Base-by-base conservation (phyloP, 1,284 basidiomycete species). In the Ustilago nuda region DNA sequence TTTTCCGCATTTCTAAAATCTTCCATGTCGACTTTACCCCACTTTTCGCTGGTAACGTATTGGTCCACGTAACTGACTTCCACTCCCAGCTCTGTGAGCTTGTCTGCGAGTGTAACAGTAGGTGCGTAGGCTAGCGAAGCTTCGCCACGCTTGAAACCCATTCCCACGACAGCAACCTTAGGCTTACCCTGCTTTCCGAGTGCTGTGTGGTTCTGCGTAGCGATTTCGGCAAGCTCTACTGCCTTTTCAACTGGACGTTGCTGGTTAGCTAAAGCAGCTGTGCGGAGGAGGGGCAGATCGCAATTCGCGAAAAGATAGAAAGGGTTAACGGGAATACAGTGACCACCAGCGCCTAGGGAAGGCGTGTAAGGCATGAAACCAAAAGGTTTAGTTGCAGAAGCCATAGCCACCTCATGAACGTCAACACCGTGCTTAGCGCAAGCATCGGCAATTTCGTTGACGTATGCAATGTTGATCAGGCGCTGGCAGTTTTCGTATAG, bases 371-470 rank as follows among this genome's bases (percentile, higher is more conserved):
- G 64, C 61, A 66, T 72, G 66, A 68, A 74, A 17, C 72, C 72
- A 33, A 74, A 74, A 8, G 72, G 72, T 58, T 74, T 74, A 0
- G 72, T 74, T 4, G 58, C 56, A 8, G 56, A 60, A 30, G 72
- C 72, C n/a, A 36, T 57, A 51, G 58, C 59, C 6, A 69, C 72
- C 48, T 69, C 72, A 55, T 74, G 72, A 1, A 74, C 60, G 9
- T 74, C 72, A 1, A 74, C 62, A 1, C 66, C 66, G 54, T 65
- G 72, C 33, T 60, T 46, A 8, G 53, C 58, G 45, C 72, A 74
- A 1, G 72, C 72, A 48, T 74, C 72, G 17, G 72, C 61, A 12
- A 74, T 74, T 56, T 74, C 72, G 66, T 74, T 74, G 59, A 74
- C 62, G 27, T 74, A 74, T n/a, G 72, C 66, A 39, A 74, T 74